Base-by-base conservation (phyloP, 768 basidiomycete genomes). In the Hortiboletus flavorubellus region DNA sequence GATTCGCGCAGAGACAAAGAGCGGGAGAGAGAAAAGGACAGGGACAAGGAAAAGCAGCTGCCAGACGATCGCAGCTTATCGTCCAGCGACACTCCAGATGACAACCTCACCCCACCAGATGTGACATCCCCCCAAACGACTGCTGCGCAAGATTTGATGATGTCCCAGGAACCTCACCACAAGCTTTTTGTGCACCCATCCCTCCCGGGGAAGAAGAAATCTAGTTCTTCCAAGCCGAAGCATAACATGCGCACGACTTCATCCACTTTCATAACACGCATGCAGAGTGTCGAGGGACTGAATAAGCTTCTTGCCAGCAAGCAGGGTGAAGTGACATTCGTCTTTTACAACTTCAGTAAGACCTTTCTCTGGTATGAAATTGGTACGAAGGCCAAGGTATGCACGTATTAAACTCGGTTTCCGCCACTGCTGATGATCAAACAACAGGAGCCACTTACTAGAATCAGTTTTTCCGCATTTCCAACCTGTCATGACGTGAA, bases 401-500 rank as follows among this genome's bases (percentile, higher is more conserved):
- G 78, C 51, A 18, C 21, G 16, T 41, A 34, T 8, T 43, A 29
- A n/a, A 26, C 41, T 16, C 46, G n/a, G 10, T 23, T 15, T 39
- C 56, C n/a, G 14, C 8, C 12, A 59, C 54, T 53, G 45, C 51
- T 59, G 23, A 63, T 45, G 16, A 46, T 29, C 35, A n/a, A 43
- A n/a, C 35, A 39, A 26, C 62, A 96, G 93, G 96, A 98, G 71
- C 86, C 93, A 29, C 77, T 97, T 29, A 82, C 88, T 39, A 80
- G 88, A 54, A 84, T 98, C 51, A 86, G 86, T 18, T 98, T 98
- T 73, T 85, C 89, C 44, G 83, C 87, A 14, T 81, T 87, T 62
- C 93, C 93, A 5, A 97, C 95, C 2, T 95, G 93, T 67, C 92
- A 96, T 68, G 87, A 93, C 64, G 85, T 96, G 31, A 96, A 97